Percentiles rank a stretch among this genome's conserved stretches.
Conservation (phyloP, 2,329 filamentous ascomycete genomes). For the Aspergillus eucalypticola region DNA sequence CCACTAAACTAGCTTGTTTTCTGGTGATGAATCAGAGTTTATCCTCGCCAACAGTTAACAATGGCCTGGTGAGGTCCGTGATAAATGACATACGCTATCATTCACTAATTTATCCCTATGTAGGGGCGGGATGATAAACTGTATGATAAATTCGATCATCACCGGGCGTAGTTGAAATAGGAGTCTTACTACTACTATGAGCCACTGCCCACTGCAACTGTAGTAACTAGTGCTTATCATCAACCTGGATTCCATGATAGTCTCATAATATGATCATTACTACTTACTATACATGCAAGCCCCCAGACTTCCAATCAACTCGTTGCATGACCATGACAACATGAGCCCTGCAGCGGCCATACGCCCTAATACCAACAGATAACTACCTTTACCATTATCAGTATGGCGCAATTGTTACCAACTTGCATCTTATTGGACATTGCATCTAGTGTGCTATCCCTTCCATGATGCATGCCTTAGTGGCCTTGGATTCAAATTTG, state of each 20-base stretch:
- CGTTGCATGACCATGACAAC: background rate
- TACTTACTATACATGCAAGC: too few relatives aligned
- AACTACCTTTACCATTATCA: background rate
- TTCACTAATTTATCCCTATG: background rate
- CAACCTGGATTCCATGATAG: background rate
- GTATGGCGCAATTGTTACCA: too few relatives aligned
- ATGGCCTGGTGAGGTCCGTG: background rate
- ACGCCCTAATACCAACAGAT: too few relatives aligned
- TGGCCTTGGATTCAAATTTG: background rate
- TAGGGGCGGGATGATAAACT: background rate
- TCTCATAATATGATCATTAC: too few relatives aligned
- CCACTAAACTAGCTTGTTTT: slow-evolving; percentile 24
- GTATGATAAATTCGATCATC: background rate
- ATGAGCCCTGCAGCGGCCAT: background rate
- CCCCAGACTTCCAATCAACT: background rate
- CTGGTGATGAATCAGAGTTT: slow-evolving; percentile 6
- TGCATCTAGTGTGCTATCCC: background rate
- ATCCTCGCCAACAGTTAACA: slow-evolving; percentile 3
- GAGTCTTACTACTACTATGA: too few relatives aligned
- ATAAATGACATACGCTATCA: background rate
- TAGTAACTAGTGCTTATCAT: background rate
- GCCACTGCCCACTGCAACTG: too few relatives aligned
- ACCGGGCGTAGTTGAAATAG: too few relatives aligned
- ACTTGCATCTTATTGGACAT: background rate
- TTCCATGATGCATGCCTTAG: slow-evolving; percentile 5